A percentile compares a stretch with the other conserved stretches of the same genome.
Evolutionary conservation across 257 asterid species (phyloP).

Genomic region (Solanum gandarillasii): DNA sequence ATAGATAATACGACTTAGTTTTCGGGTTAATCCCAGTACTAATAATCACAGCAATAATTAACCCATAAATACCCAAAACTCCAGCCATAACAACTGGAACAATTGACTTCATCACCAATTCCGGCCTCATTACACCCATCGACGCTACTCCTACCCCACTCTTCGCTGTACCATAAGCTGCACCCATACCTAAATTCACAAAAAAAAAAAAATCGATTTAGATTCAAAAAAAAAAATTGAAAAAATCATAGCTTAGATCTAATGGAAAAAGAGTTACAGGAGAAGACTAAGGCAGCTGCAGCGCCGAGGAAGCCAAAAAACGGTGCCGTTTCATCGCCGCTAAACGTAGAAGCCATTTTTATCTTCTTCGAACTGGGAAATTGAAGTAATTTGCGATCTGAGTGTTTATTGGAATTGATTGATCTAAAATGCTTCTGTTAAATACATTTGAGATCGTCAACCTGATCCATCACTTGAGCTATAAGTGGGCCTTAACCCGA

Average conservation of each 20-base stretch:
- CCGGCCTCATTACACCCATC: conserved; percentile 78
- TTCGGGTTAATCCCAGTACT: conserved; percentile 68
- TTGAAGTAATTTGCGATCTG: conserved; percentile 1
- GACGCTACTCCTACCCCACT: conserved; percentile 86
- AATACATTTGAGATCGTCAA: background rate
- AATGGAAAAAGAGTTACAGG: conserved; percentile 29
- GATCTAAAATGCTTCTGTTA: background rate
- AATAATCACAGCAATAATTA: conserved; percentile 66
- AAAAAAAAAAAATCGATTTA: too few species aligned
- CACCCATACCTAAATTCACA: conserved; percentile 54
- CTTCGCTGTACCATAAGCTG: conserved; percentile 65
- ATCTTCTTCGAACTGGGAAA: background rate
- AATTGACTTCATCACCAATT: conserved; percentile 71
- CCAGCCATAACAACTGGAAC: conserved; percentile 87
- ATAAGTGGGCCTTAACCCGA: background rate
- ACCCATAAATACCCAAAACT: conserved; percentile 66
- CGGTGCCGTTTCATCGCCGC: conserved; percentile 78
- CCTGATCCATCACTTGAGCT: background rate
- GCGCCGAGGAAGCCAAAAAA: conserved; percentile 82
- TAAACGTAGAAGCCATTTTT: conserved; percentile 44
- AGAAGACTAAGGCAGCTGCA: conserved; percentile 67
- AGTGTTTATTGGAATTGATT: background rate
- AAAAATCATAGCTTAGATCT: conserved; percentile 19
- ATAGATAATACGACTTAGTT: conserved; percentile 54
- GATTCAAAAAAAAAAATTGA: background rate